Evolutionary conservation across 148 eudicot genomes (phyloP).

Genomic region (Persicaria tinctoria): DNA sequence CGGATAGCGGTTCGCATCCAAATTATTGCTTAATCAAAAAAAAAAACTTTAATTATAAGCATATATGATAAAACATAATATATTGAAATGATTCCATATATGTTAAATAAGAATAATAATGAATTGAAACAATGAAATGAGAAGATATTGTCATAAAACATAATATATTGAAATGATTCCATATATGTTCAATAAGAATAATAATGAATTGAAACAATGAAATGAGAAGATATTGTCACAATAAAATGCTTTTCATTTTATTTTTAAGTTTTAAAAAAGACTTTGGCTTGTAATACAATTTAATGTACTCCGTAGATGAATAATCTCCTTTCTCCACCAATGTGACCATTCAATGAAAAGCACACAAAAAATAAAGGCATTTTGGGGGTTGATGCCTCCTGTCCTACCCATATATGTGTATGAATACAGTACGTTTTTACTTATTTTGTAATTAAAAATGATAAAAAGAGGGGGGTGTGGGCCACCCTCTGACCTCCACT

Average conservation of each 20-base stretch:
- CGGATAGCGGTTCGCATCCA: no score
- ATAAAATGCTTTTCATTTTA: background rate
- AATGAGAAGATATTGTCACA: background rate
- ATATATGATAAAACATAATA: no score
- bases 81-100: no score
- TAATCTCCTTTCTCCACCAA: constrained; percentile 7
- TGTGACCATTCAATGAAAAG: constrained; percentile 10
- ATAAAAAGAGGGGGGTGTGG: constrained; percentile 4
- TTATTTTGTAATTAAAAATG: background rate
- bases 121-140: no score
- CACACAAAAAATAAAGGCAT: background rate
- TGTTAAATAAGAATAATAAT: no score
- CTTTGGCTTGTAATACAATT: constrained; percentile 4
- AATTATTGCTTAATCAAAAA: no score
- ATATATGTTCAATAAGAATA: no score
- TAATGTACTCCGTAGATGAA: background rate
- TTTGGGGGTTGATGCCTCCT: constrained; percentile 5
- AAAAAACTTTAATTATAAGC: no score
- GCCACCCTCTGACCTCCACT: constrained; percentile 13
- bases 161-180: no score
- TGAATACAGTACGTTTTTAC: constrained; percentile 5
- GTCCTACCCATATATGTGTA: constrained; percentile 5
- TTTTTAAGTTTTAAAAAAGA: background rate
- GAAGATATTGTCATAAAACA: no score
- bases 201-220: background rate